Evolutionary conservation across 257 asterid genomes (phyloP).

Genomic region (Jacaranda mimosifolia): DNA sequence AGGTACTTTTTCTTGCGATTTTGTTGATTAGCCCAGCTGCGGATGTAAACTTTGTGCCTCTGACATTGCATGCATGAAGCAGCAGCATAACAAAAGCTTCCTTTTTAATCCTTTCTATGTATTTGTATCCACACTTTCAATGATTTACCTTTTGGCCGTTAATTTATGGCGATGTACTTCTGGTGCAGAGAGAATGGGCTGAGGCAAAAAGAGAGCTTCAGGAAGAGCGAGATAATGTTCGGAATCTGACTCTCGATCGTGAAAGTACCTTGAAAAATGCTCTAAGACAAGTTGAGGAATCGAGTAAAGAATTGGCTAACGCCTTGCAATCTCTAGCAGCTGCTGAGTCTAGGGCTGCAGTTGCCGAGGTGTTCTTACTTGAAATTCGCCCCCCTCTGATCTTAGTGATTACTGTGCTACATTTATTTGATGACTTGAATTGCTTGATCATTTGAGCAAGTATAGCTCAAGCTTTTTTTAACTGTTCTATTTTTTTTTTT

Average conservation of each 20-base stretch:
- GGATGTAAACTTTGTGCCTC: conserved; percentile 21
- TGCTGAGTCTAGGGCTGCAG: conserved; percentile 88
- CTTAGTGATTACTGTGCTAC: not conserved
- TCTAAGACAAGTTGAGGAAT: conserved; percentile 70
- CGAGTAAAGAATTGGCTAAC: conserved; percentile 64
- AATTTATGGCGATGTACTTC: conserved; percentile 13
- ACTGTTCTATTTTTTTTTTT: conserved; percentile 29
- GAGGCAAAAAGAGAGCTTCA: conserved; percentile 87
- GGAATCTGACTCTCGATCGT: conserved; percentile 70
- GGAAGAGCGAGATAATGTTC: conserved; percentile 78
- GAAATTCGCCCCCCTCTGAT: conserved; percentile 5
- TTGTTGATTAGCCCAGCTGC: conserved; percentile 20
- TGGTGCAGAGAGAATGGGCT: conserved; percentile 88
- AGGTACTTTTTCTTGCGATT: conserved; percentile 52
- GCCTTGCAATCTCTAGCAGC: conserved; percentile 70
- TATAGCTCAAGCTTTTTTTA: not conserved
- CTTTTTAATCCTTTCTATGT: conserved; percentile 6
- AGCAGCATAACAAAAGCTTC: not conserved
- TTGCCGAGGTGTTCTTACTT: conserved; percentile 70
- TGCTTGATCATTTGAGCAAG: conserved; percentile 8
- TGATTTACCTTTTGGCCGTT: conserved; percentile 29
- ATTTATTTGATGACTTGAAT: conserved; percentile 10
- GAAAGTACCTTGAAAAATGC: conserved; percentile 67
- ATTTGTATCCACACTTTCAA: conserved; percentile 4
- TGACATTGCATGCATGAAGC: not conserved